Percentiles rank a stretch among this genome's conserved stretches.
Conservation (phyloP, 2,329 filamentous ascomycete species). For the Penicillium digitatum region DNA sequence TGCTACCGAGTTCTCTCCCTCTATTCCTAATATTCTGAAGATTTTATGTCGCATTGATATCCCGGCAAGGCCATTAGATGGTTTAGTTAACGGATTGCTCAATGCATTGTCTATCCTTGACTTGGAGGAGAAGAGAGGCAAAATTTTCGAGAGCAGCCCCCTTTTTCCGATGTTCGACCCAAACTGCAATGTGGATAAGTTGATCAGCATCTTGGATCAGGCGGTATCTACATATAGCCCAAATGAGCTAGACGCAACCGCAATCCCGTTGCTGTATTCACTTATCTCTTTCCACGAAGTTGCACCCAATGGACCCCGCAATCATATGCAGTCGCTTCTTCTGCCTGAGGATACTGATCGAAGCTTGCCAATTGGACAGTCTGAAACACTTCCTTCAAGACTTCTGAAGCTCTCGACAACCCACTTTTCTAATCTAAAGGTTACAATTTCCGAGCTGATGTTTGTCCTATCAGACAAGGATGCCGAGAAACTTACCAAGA, state of each 20-base stretch:
- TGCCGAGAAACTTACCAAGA: slow-evolving; percentile 74
- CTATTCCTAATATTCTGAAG: slow-evolving; percentile 65
- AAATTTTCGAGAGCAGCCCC: slow-evolving; percentile 44
- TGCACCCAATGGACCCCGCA: slow-evolving; percentile 60
- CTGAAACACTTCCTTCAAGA: slow-evolving; percentile 68
- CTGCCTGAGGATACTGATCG: slow-evolving; percentile 76
- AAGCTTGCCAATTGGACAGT: slow-evolving; percentile 69
- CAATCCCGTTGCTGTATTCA: slow-evolving; percentile 70
- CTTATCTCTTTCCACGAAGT: slow-evolving; percentile 67
- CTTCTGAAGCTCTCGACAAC: slow-evolving; percentile 75
- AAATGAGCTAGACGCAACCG: slow-evolving; percentile 66
- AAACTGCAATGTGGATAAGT: slow-evolving; percentile 57
- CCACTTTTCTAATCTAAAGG: slow-evolving; percentile 67
- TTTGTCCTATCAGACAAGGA: slow-evolving; percentile 85
- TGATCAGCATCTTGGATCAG: slow-evolving; percentile 67
- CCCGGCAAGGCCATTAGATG: slow-evolving; percentile 64
- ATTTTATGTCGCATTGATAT: slow-evolving; percentile 63
- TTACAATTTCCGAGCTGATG: slow-evolving; percentile 71
- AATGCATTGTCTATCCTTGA: slow-evolving; percentile 80
- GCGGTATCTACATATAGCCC: slow-evolving; percentile 62
- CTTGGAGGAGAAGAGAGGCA: slow-evolving; percentile 53
- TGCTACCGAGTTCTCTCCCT: slow-evolving; percentile 59
- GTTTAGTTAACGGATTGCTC: slow-evolving; percentile 66
- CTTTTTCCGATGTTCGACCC: slow-evolving; percentile 64
- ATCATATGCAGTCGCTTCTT: slow-evolving; percentile 61